These are phyloP conservation scores for Rhynchospora breviuscula DNA, from an alignment of 176 grass and related monocot species.

Conservation along the genomic window DNA sequence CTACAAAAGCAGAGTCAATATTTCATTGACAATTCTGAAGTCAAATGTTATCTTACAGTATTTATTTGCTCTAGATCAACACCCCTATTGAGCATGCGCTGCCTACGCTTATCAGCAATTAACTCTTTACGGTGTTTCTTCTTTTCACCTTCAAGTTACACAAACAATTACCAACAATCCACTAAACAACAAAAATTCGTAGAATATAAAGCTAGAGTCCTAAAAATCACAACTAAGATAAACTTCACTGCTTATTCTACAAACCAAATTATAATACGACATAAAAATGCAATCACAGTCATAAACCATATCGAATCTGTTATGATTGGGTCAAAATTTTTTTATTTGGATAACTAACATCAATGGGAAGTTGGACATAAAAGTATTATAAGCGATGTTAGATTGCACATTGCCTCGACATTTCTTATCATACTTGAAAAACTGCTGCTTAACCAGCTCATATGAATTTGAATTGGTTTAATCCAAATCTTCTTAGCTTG, in stretches of 20 bases:
- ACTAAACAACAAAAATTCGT: background rate
- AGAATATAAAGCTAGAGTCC: background rate
- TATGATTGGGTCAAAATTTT: background rate
- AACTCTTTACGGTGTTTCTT: constrained; percentile 83
- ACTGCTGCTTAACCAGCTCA: background rate
- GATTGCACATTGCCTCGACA: background rate
- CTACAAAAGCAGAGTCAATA: background rate
- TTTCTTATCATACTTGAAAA: background rate
- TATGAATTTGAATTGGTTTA: background rate
- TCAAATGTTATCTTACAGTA: constrained; percentile 47
- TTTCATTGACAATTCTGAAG: constrained; percentile 6
- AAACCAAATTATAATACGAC: background rate
- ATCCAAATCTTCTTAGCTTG: background rate
- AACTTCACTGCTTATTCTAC: background rate
- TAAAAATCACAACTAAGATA: background rate
- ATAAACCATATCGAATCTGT: background rate
- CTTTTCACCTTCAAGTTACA: constrained; percentile 57
- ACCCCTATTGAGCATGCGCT: constrained; percentile 81
- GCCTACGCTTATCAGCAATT: constrained; percentile 72
- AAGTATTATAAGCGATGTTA: no score
- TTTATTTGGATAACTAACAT: no score
- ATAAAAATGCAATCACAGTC: background rate
- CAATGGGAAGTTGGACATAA: background rate
- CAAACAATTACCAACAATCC: background rate
- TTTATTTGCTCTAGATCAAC: constrained; percentile 90